These are phyloP conservation scores for Dactylellina leptospora DNA, from an alignment of 2,329 filamentous ascomycete genomes.

Conservation along the genomic window DNA sequence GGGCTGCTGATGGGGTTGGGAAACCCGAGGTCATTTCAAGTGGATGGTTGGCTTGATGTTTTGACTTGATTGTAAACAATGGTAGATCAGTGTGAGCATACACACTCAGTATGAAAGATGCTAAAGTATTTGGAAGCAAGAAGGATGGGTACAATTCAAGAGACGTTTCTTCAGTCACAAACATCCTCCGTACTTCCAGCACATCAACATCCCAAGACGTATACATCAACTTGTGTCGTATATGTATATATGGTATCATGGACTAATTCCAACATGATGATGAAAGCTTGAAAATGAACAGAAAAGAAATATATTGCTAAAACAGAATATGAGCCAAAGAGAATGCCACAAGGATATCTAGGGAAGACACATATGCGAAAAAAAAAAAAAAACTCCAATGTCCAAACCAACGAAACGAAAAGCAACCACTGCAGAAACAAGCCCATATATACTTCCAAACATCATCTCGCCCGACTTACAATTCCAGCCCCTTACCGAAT, in stretches of 20 bases:
- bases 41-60: constrained; percentile 16
- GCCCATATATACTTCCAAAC: background rate
- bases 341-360: background rate
- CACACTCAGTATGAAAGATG: background rate
- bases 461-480: background rate
- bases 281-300: too few species aligned
- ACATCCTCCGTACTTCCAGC: too few species aligned
- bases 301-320: too few species aligned
- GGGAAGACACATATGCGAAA: background rate
- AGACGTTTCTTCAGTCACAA: too few species aligned
- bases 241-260: too few species aligned
- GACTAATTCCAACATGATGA: too few species aligned
- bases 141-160: too few species aligned
- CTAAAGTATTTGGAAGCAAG: too few species aligned
- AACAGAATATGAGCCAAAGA: background rate
- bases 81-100: too few species aligned
- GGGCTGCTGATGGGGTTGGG: constrained; percentile 35
- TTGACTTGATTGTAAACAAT: too few species aligned
- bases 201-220: too few species aligned
- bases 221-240: too few species aligned
- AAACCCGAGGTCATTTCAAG: constrained; percentile 14
- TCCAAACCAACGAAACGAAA: background rate
- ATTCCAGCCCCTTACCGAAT: constrained; percentile 62
- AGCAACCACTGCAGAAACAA: background rate
- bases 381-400: constrained; percentile 5